phyloP scores from a whole-genome alignment of 2,329 filamentous ascomycete genomes.

The Colletotrichum tabaci region DNA sequence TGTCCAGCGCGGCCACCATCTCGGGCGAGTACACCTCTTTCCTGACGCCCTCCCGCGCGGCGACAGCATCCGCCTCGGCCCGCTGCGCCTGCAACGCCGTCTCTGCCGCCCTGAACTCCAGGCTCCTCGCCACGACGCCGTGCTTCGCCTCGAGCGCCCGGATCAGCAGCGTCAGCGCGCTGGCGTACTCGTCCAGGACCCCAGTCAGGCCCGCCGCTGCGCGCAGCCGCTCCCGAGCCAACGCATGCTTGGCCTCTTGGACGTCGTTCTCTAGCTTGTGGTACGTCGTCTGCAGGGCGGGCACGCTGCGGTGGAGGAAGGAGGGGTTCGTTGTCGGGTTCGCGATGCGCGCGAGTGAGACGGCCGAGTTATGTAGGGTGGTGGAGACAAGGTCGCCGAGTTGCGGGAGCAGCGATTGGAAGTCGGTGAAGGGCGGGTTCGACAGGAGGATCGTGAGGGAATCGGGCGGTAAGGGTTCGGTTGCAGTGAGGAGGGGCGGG shows the following conservation, averaged over 20 bases:
- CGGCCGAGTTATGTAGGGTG: conserved; percentile 65
- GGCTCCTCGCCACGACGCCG: conserved; percentile 64
- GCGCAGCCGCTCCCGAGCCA: conserved; percentile 58
- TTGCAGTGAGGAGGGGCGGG: conserved; percentile 60
- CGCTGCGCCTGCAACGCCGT: conserved; percentile 60
- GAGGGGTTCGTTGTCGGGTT: conserved; percentile 68
- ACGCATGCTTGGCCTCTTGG: conserved; percentile 48
- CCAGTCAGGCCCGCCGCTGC: conserved; percentile 54
- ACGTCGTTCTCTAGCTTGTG: conserved; percentile 54
- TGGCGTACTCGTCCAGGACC: conserved; percentile 59
- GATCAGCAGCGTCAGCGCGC: conserved; percentile 60
- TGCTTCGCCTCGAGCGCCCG: conserved; percentile 70
- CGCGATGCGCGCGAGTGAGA: conserved; percentile 63
- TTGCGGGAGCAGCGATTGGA: conserved; percentile 63
- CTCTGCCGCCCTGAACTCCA: conserved; percentile 66
- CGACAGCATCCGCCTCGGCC: conserved; percentile 56
- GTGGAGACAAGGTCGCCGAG: conserved; percentile 64
- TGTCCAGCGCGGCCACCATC: conserved; percentile 58
- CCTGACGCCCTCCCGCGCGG: conserved; percentile 53
- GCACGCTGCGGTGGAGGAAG: conserved; percentile 71
- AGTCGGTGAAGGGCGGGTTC: conserved; percentile 63
- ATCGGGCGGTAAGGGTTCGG: conserved; percentile 53
- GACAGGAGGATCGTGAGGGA: conserved; percentile 62
- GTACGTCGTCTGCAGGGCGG: conserved; percentile 61
- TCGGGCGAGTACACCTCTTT: conserved; percentile 63